phyloP scores from a whole-genome alignment of 139 green algal genomes.

The Edaphochlamys debaryana region DNA sequence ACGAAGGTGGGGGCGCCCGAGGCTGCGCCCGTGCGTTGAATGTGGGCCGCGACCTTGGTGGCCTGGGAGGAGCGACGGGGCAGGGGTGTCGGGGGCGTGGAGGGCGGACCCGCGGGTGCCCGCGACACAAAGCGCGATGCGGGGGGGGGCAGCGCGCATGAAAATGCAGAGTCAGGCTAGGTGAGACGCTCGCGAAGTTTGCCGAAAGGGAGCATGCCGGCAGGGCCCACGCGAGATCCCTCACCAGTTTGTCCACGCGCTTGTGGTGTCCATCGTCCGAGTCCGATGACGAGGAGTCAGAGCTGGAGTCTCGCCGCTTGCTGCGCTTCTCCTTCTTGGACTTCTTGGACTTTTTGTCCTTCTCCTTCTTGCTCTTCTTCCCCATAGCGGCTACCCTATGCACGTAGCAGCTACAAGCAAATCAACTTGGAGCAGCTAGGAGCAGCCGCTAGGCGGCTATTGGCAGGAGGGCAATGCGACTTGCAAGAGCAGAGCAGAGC shows the following conservation, averaged over 20 bases:
- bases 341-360: conserved; percentile 57
- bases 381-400: too few relatives aligned
- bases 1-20: conserved; percentile 78
- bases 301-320: conserved; percentile 13
- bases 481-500: too few relatives aligned
- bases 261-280: conserved; percentile 42
- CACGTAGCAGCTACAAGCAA: too few relatives aligned
- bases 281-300: conserved; percentile 44
- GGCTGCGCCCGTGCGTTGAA: conserved; percentile 32
- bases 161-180: not conserved
- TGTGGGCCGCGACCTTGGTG: conserved; percentile 50
- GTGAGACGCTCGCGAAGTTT: not conserved
- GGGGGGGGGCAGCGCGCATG: too few relatives aligned
- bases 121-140: not conserved
- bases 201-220: not conserved
- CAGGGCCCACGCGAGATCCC: too few relatives aligned
- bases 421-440: too few relatives aligned
- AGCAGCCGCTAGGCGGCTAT: too few relatives aligned
- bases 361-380: conserved; percentile 53
- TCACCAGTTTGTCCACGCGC: conserved; percentile 57
- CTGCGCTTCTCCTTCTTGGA: conserved; percentile 36
- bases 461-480: too few relatives aligned
- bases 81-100: not conserved
- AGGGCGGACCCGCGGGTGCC: not conserved
- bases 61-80: not conserved